Percentiles rank a stretch among this genome's conserved stretches.
Evolutionary conservation across 2,329 filamentous ascomycete species (phyloP).

Genomic region (Rhexocercosporidium sp.): DNA sequence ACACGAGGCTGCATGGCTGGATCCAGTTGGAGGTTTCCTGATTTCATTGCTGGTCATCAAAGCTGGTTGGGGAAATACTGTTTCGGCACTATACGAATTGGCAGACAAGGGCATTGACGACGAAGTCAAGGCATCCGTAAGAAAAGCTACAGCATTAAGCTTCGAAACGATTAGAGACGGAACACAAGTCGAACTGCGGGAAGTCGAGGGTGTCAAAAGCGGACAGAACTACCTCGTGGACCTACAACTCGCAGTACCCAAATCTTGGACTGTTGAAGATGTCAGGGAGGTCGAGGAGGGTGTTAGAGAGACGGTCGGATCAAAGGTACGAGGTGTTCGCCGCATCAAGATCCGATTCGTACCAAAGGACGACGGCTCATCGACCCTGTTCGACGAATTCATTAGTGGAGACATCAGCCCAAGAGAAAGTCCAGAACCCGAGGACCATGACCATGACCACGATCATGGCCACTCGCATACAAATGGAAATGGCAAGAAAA

Average conservation of each 20-base stretch:
- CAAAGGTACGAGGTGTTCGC: slow-evolving; percentile 82
- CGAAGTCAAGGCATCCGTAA: slow-evolving; percentile 77
- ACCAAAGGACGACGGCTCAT: slow-evolving; percentile 62
- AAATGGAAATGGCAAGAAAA: slow-evolving; percentile 43
- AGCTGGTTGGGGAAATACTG: slow-evolving; percentile 86
- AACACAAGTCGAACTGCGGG: slow-evolving; percentile 70
- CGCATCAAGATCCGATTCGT: slow-evolving; percentile 85
- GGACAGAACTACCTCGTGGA: slow-evolving; percentile 97
- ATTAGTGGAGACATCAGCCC: slow-evolving; percentile 67
- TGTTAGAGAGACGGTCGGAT: slow-evolving; percentile 74
- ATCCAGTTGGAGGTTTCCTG: slow-evolving; percentile 89
- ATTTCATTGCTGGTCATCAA: slow-evolving; percentile 94
- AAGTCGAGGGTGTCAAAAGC: slow-evolving; percentile 89
- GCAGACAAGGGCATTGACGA: slow-evolving; percentile 89
- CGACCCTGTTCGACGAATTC: slow-evolving; percentile 78
- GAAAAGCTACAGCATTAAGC: slow-evolving; percentile 66
- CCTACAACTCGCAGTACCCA: slow-evolving; percentile 81
- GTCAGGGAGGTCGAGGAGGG: slow-evolving; percentile 73
- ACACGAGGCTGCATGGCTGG: slow-evolving; percentile 86
- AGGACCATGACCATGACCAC: slow-evolving; percentile 53
- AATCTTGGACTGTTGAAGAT: slow-evolving; percentile 75
- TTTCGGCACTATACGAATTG: slow-evolving; percentile 81
- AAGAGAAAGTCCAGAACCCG: slow-evolving; percentile 63
- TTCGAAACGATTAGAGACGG: slow-evolving; percentile 59
- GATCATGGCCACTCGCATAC: slow-evolving; percentile 45